Evolutionary conservation across 192 early-diverging fungal genomes (phyloP), one percentile per base, ranked within the genome.

Genomic region (Backusella tuberculispora): DNA sequence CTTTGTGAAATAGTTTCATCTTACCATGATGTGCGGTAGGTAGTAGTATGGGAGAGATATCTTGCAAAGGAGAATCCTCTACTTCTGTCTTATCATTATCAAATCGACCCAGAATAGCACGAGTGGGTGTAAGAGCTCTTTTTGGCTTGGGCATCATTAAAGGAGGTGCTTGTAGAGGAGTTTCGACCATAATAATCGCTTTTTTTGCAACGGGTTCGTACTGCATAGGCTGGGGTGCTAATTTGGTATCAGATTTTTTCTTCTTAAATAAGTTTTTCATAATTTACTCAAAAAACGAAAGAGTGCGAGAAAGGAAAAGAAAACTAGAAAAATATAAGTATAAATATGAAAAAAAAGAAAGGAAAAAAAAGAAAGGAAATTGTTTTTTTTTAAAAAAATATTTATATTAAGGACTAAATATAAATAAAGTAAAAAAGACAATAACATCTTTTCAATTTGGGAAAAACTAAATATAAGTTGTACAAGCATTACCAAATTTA

Each of bases 191-290:
- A 56, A 56, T n/a, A 24, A 56, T 56, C 21, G 53, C 19, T 24
- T 56, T 56, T 21, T 56, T 56, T 56, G 53, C 19, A 24, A 21
- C 24, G 9, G 9, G 19, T 24, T 56, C 53, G 24, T 56, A 26
- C 24, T 56, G 53, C 12, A 56, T 56, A 21, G 21, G 53, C 24
- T 24, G 53, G 12, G 19, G 53, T 12, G 53, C 21, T 56, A 56
- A 21, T 56, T 56, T 56, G 24, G 8, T 56, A 56, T 56, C 53
- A n/a, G 53, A 56, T 24, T 56, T 56, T n/a, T 56, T 56, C 19
- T 56, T 56, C 21, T 56, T 56, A 56, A 56, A 56, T 21, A 56
- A 24, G 50, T 56, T 56, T 56, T 56, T 56, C 50, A 56, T 56
- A 0, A n/a, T 56, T 48, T 48, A 17, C n/a, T 48, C 6, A n/a